Evolutionary conservation across 495 filamentous ascomycete species (phyloP), one percentile per base, ranked within the genome.

Genomic region (Daldinia grandis): DNA sequence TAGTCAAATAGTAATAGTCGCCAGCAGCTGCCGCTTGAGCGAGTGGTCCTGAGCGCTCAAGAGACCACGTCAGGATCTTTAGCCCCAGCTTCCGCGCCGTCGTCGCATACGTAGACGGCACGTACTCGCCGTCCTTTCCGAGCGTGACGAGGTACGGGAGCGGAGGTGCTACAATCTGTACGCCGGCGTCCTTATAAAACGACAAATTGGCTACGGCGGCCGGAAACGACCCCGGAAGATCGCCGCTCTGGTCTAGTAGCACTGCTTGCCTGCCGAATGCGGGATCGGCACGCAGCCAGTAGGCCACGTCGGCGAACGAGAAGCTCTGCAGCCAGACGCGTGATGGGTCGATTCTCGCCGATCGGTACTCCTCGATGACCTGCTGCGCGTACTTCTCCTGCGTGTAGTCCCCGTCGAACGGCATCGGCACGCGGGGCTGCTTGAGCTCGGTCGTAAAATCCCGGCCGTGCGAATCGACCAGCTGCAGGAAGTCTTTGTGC

Each of bases 401-500:
- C 0, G 87, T 90, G 78, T 88, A 89, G 61, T 82, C 62, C 40
- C 84, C 81, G n/a, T 85, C 73, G 78, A 89, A 90, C 2, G 87
- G 88, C 87, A 89, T 89, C 3, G 76, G 69, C 30, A 89, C 85
- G 57, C 82, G 74, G 14, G 87, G 87, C 5, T 83, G 81, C 78
- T 90, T 90, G 28, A 88, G 80, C 74, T 90, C 88, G 4, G 87
- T 84, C 0, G 88, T 88, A 79, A 89, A 89, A 58, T 86, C 79
- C 10, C 87, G 75, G 0, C 82, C 84, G 27, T 80, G 76, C n/a
- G 76, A 71, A 60, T 88, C 79, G 69, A 87, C 81, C 25, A 89
- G 76, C 9, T 74, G 62, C 66, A 90, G 86, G 74, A 81, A 86
- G 58, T 86, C 83, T 44, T 83, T 79, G 60, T 86, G 82, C 3